Evolutionary conservation across 2,329 filamentous ascomycete species (phyloP).

Genomic region (Alternaria panax): DNA sequence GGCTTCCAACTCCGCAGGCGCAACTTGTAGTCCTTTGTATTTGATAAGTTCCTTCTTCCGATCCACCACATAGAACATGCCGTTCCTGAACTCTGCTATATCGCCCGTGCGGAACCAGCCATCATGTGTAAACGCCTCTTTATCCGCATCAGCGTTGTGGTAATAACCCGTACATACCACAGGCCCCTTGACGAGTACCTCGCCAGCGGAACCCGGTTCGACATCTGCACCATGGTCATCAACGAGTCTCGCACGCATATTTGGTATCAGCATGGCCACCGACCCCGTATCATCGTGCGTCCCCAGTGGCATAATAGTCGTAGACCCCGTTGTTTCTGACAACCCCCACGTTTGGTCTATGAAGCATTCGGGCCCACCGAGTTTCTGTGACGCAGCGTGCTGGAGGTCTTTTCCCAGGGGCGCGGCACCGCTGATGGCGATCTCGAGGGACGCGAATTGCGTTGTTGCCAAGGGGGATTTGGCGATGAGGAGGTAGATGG

Average conservation of each 20-base stretch:
- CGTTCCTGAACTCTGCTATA: constrained; percentile 45
- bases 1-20: constrained; percentile 59
- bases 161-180: constrained; percentile 50
- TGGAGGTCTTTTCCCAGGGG: constrained; percentile 65
- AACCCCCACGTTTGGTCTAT: constrained; percentile 66
- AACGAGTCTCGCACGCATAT: constrained; percentile 46
- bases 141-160: constrained; percentile 42
- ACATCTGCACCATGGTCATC: constrained; percentile 47
- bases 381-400: constrained; percentile 57
- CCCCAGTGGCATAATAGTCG: constrained; percentile 56
- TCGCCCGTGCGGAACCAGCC: constrained; percentile 52
- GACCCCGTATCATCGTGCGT: constrained; percentile 57
- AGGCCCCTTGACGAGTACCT: constrained; percentile 47
- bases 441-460: constrained; percentile 61
- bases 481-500: constrained; percentile 66
- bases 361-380: constrained; percentile 54
- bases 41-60: constrained; percentile 57
- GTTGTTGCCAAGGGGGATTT: constrained; percentile 64
- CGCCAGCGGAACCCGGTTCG: constrained; percentile 39
- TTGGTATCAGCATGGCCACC: constrained; percentile 54
- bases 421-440: constrained; percentile 63
- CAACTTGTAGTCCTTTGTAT: constrained; percentile 59
- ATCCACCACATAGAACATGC: constrained; percentile 54
- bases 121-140: constrained; percentile 39
- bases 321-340: constrained; percentile 62